These are phyloP conservation scores for Mimosa bimucronata DNA, from an alignment of 306 rosid species.

Conservation along the genomic window DNA sequence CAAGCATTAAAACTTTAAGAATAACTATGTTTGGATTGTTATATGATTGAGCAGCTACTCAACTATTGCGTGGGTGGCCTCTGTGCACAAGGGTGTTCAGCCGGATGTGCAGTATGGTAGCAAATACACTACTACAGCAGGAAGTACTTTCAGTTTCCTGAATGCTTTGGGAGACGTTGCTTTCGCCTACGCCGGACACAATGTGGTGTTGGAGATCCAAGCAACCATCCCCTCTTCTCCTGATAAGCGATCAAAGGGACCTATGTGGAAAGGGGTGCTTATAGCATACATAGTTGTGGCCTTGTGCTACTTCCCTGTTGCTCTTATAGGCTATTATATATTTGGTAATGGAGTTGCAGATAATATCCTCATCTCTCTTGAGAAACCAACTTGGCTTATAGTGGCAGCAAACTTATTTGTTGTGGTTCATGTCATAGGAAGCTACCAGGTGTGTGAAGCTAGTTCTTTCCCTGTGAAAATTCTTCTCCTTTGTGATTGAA, in stretches of 20 bases:
- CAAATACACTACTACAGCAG: constrained; percentile 29
- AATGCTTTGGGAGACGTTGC: constrained; percentile 68
- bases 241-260: constrained; percentile 67
- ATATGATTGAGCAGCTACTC: constrained; percentile 17
- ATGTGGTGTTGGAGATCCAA: constrained; percentile 71
- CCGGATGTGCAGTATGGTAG: constrained; percentile 13
- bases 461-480: neutral
- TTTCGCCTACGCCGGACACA: constrained; percentile 79
- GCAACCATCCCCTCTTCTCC: constrained; percentile 77
- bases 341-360: constrained; percentile 65
- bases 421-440: constrained; percentile 75
- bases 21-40: neutral
- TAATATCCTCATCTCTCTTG: constrained; percentile 57
- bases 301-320: constrained; percentile 80
- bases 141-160: constrained; percentile 52
- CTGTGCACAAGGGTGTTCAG: constrained; percentile 12
- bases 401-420: constrained; percentile 65
- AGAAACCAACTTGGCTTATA: constrained; percentile 74
- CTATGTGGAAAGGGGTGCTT: constrained; percentile 70
- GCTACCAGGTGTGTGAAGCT: constrained; percentile 59
- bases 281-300: constrained; percentile 67
- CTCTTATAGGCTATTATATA: constrained; percentile 57
- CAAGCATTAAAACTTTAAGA: neutral
- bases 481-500: neutral
- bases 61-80: constrained; percentile 27